phyloP scores from a whole-genome alignment of 164 flowering plant species.

The Aristolochia contorta region DNA sequence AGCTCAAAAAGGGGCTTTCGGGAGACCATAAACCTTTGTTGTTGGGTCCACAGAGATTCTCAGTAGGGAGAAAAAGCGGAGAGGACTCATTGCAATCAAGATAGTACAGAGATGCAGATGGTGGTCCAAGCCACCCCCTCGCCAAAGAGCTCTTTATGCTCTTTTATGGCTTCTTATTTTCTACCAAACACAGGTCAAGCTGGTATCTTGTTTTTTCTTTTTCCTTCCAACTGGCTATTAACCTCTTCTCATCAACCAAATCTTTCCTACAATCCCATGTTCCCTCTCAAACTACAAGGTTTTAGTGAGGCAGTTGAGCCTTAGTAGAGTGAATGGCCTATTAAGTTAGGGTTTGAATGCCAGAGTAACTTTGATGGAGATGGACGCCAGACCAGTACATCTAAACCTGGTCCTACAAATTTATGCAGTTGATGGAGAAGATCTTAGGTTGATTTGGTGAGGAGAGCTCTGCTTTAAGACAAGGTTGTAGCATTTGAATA shows the following conservation, averaged over 20 bases:
- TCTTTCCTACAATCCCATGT: too few relatives aligned
- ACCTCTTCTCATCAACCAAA: neutral
- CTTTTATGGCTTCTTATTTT: neutral
- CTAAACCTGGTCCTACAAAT: neutral
- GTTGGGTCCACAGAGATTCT: conserved; percentile 7
- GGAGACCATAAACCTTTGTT: conserved; percentile 5
- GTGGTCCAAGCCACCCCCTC: conserved; percentile 5
- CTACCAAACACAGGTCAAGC: conserved; percentile 1
- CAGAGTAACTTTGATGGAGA: neutral
- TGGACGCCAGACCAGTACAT: neutral
- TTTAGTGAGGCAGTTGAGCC: too few relatives aligned
- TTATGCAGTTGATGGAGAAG: neutral
- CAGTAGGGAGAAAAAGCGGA: neutral
- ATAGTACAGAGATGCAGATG: neutral
- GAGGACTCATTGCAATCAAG: conserved; percentile 10
- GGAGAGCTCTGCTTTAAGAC: too few relatives aligned
- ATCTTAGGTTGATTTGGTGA: neutral
- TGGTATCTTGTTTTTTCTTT: neutral
- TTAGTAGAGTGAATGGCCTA: too few relatives aligned
- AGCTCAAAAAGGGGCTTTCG: neutral
- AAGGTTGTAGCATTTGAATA: too few relatives aligned
- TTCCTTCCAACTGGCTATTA: neutral
- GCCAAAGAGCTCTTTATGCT: conserved; percentile 5
- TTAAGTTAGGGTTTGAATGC: too few relatives aligned
- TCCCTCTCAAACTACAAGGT: too few relatives aligned